Evolutionary conservation across 2,329 filamentous ascomycete genomes (phyloP).

Genomic region (Exophiala alcalophila): DNA sequence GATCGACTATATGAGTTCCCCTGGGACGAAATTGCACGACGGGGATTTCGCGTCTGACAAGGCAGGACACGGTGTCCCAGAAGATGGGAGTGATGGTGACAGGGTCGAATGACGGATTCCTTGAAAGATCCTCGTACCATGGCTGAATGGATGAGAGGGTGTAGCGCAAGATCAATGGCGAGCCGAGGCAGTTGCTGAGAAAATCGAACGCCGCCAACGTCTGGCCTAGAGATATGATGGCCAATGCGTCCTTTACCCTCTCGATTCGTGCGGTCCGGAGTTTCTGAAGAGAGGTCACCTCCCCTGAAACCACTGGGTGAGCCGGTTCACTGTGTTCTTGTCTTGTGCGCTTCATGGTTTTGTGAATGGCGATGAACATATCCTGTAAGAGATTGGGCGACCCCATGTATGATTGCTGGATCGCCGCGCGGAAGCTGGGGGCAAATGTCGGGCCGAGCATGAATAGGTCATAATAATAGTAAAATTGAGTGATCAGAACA

Average conservation of each 20-base stretch:
- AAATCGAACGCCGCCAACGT: slow-evolving; percentile 34
- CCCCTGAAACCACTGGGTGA: neutral
- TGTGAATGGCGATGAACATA: slow-evolving; percentile 3
- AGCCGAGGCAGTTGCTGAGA: slow-evolving; percentile 31
- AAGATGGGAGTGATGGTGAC: slow-evolving; percentile 34
- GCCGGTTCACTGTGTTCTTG: neutral
- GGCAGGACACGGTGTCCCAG: slow-evolving; percentile 35
- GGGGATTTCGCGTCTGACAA: slow-evolving; percentile 35
- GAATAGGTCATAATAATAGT: slow-evolving; percentile 10
- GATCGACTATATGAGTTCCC: slow-evolving; percentile 32
- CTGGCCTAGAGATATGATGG: slow-evolving; percentile 31
- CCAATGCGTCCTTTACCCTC: slow-evolving; percentile 25
- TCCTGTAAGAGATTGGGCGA: slow-evolving; percentile 1
- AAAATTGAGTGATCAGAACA: slow-evolving; percentile 2
- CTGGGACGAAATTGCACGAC: slow-evolving; percentile 31
- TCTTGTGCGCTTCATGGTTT: neutral
- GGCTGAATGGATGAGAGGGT: slow-evolving; percentile 32
- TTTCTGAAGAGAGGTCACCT: slow-evolving; percentile 1
- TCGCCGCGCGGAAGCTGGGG: neutral
- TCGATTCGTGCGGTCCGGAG: slow-evolving; percentile 6
- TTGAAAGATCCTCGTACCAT: slow-evolving; percentile 32
- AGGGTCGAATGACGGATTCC: slow-evolving; percentile 32
- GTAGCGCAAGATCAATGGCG: slow-evolving; percentile 32
- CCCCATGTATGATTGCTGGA: slow-evolving; percentile 1
- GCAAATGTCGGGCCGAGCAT: slow-evolving; percentile 17